phyloP scores from a whole-genome alignment of 2,329 filamentous ascomycete genomes.

The Pezicula radicicola region DNA sequence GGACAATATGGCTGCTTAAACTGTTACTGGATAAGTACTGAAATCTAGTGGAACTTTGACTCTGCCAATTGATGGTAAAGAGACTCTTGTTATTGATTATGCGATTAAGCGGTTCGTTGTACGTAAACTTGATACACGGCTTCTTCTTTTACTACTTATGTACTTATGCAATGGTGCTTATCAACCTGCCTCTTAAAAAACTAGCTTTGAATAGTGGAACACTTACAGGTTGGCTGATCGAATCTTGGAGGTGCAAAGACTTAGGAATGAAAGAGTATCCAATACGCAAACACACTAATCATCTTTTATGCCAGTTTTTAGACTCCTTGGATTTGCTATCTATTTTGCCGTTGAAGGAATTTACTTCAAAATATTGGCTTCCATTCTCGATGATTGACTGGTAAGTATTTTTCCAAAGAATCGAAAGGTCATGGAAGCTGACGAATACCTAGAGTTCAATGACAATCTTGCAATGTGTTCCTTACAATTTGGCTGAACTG shows the following conservation, averaged over 20 bases:
- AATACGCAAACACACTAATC: slow-evolving; percentile 57
- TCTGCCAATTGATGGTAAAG: not conserved
- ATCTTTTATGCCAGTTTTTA: slow-evolving; percentile 65
- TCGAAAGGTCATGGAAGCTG: slow-evolving; percentile 45
- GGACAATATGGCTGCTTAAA: too few relatives aligned
- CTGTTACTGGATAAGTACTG: too few relatives aligned
- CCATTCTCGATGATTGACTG: slow-evolving; percentile 42
- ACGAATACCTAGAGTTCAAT: slow-evolving; percentile 42
- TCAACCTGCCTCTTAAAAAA: not conserved
- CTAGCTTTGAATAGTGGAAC: slow-evolving; percentile 9
- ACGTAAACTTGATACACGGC: slow-evolving; percentile 38
- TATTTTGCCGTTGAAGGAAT: slow-evolving; percentile 22
- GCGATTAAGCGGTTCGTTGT: slow-evolving; percentile 24
- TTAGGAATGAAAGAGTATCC: slow-evolving; percentile 42
- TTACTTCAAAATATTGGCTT: slow-evolving; percentile 37
- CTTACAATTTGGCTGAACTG: slow-evolving; percentile 45
- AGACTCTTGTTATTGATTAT: slow-evolving; percentile 10
- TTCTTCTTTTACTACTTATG: slow-evolving; percentile 39
- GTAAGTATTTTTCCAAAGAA: slow-evolving; percentile 25
- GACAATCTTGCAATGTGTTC: slow-evolving; percentile 46
- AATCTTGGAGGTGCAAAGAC: slow-evolving; percentile 44
- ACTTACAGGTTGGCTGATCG: slow-evolving; percentile 24
- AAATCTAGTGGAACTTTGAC: too few relatives aligned
- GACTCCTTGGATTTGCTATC: slow-evolving; percentile 42
- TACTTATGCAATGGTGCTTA: slow-evolving; percentile 38